Base-by-base conservation (phyloP, 805 yeast genomes). In the Candida adriatica region DNA sequence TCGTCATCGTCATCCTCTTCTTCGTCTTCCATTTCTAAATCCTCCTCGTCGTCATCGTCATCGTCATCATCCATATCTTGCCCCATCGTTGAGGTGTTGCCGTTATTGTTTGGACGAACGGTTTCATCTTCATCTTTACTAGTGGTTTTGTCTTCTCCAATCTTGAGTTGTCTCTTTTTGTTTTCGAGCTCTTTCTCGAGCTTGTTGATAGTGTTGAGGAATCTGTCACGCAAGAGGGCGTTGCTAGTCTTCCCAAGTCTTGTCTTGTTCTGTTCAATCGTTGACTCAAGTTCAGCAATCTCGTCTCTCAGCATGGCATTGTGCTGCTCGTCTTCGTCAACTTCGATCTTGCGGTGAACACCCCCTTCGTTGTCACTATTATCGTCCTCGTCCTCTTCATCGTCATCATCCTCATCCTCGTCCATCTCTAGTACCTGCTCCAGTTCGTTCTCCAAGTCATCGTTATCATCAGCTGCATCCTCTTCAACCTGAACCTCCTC, bases 161-260 rank as follows among this genome's bases (percentile, higher is more conserved):
- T 53, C 42, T 59, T 62, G 46, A 87, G 62, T 47, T 80, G 86
- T 38, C 78, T 66, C 57, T 70, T 72, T 62, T 90, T 92, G 49
- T 76, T 68, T 33, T 86, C 95, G 38, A 86, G 68, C 46, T 90
- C 95, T 33, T 79, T 76, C 55, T 76, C 78, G 49, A 92, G 67
- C 39, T 88, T 78, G 36, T 69, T 71, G 31, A 85, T 82, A 31
- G 81, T 87, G 42, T 82, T 92, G 46, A 79, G 68, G 53, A 88
- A 83, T 60, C 96, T 79, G 56, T 79, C 82, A 50, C 79, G 76
- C 74, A 92, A 69, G 59, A 90, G 79, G 45, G 90, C 88, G 51
- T 86, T 86, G 4, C 76, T 66, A 13, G 88, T 87, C 43, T 78
- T 76, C 14, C 68, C 73, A 29, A 85, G 71, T 46, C 83, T 87